These are phyloP conservation scores for Diversispora eburnea DNA, from an alignment of 192 early-diverging fungal genomes.

Conservation along the genomic window DNA sequence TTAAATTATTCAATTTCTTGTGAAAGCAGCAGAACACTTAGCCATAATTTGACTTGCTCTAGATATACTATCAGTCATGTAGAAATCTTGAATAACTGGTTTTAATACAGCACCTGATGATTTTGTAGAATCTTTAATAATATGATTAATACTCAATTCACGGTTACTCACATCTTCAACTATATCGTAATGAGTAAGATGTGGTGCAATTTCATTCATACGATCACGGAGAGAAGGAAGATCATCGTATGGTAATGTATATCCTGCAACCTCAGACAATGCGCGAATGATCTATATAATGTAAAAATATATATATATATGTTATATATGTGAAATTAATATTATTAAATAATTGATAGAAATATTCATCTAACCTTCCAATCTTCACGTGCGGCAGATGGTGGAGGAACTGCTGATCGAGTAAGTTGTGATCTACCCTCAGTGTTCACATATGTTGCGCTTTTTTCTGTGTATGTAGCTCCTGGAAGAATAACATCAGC, in stretches of 20 bases:
- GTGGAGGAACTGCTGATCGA: conserved; percentile 86
- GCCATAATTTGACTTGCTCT: conserved; percentile 95
- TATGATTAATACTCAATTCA: conserved; percentile 59
- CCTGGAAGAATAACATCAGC: conserved; percentile 97
- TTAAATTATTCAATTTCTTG: not conserved
- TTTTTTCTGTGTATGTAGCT: conserved; percentile 95
- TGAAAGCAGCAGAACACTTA: conserved; percentile 64
- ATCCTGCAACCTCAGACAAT: conserved; percentile 85
- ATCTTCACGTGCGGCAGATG: conserved; percentile 90
- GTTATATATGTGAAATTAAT: too few species aligned
- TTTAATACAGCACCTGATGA: conserved; percentile 47
- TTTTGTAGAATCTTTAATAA: conserved; percentile 40
- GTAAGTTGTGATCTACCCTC: conserved; percentile 94
- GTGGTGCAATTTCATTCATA: conserved; percentile 82
- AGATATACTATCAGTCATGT: conserved; percentile 92
- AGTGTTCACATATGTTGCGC: conserved; percentile 93
- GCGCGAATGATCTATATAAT: conserved; percentile 78
- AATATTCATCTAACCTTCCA: conserved; percentile 63
- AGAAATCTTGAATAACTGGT: conserved; percentile 81
- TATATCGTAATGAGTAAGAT: conserved; percentile 71
- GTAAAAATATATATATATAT: not conserved
- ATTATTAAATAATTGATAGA: not conserved
- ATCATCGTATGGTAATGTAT: conserved; percentile 88
- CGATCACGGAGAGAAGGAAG: conserved; percentile 76
- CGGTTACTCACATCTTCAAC: conserved; percentile 57